These are phyloP conservation scores for Albugo candida DNA, from an alignment of 352 stramenopile genomes.

Conservation along the genomic window DNA sequence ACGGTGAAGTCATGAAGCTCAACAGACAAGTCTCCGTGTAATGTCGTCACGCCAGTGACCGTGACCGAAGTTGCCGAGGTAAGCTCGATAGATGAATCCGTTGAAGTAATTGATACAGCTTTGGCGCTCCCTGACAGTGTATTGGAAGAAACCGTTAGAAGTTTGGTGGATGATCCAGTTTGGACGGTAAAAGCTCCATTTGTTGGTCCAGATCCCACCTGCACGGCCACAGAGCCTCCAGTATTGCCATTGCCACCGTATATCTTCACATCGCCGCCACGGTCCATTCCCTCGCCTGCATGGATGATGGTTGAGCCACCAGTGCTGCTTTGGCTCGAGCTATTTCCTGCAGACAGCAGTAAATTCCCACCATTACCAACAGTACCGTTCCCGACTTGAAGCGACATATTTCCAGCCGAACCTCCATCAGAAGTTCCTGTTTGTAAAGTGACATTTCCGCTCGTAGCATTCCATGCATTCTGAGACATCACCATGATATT, in stretches of 20 bases:
- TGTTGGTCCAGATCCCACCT: conserved; percentile 11
- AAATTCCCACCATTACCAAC: conserved; percentile 7
- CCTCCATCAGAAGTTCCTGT: conserved; percentile 15
- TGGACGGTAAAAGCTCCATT: conserved; percentile 16
- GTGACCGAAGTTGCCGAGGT: conserved; percentile 15
- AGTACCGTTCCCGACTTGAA: conserved; percentile 17
- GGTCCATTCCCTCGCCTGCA: conserved; percentile 1
- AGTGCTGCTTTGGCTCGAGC: conserved; percentile 10
- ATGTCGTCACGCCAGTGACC: conserved; percentile 21
- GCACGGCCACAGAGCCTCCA: conserved; percentile 21
- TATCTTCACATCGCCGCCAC: conserved; percentile 7
- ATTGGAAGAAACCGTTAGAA: conserved; percentile 19
- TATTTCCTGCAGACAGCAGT: conserved; percentile 19
- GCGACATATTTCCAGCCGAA: conserved; percentile 15
- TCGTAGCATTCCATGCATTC: conserved; percentile 12
- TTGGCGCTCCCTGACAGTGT: conserved; percentile 15
- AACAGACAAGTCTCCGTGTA: conserved; percentile 22
- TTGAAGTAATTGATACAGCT: conserved; percentile 21
- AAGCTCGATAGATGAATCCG: conserved; percentile 20
- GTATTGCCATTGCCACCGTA: conserved; percentile 15
- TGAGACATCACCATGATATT: conserved; percentile 18
- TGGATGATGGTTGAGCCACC: conserved; percentile 22
- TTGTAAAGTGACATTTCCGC: conserved; percentile 15
- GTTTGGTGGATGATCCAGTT: conserved; percentile 10
- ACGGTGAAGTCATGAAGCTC: conserved; percentile 24